Percentiles rank a stretch among this genome's conserved stretches.
Conservation (phyloP, 495 filamentous ascomycete species). For the Saxispiralis lemnorum region DNA sequence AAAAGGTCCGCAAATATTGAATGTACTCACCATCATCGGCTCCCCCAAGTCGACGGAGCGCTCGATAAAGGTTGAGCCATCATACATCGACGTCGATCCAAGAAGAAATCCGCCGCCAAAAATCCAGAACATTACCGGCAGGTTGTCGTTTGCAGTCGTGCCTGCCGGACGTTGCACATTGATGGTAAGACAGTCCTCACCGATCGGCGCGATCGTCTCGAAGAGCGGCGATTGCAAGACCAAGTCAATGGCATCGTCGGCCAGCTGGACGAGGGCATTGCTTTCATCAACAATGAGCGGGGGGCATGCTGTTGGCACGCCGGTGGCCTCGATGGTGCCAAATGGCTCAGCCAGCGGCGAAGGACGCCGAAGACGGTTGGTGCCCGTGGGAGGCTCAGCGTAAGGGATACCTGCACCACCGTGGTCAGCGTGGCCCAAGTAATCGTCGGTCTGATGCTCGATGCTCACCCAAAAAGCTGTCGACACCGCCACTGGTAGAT, state of each 20-base stretch:
- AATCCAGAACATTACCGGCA: conserved; percentile 56
- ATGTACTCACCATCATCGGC: neutral
- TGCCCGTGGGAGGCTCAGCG: conserved; percentile 20
- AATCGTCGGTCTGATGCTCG: too few species aligned
- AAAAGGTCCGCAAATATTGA: too few species aligned
- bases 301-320: conserved; percentile 2
- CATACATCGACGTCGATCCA: conserved; percentile 28
- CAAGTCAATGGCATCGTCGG: neutral
- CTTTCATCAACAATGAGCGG: neutral
- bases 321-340: conserved; percentile 16
- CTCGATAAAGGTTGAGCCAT: neutral
- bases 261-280: neutral
- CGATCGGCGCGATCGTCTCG: conserved; percentile 10
- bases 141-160: conserved; percentile 33
- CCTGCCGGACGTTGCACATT: conserved; percentile 43
- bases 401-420: conserved; percentile 22
- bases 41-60: neutral
- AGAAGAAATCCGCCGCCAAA: conserved; percentile 48
- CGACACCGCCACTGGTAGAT: neutral
- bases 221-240: neutral
- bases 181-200: conserved; percentile 48
- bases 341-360: conserved; percentile 10
- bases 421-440: conserved; percentile 18
- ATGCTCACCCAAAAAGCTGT: too few species aligned
- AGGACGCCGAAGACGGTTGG: conserved; percentile 20